Evolutionary conservation across 208 protist species (phyloP), one percentile per base, ranked within the genome.

Genomic region (Trypanosoma rangeli): DNA sequence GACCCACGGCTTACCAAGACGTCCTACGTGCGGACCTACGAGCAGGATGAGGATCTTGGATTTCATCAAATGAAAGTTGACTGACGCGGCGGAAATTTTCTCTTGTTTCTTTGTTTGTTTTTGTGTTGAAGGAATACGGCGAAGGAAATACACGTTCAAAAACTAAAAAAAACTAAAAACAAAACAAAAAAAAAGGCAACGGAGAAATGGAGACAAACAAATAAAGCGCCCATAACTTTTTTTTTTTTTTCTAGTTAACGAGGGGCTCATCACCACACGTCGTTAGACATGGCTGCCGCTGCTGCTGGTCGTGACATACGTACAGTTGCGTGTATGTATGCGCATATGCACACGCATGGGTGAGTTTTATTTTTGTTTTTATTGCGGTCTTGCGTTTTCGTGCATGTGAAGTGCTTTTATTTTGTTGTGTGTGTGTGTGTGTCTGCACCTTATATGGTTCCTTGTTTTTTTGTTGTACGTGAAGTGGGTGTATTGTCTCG

Each of bases 31-130:
- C 80, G 97, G 49, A 97, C 88, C 5, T 83, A 75, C 54, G 95
- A 98, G 64, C 94, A 98, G 68, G 91, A 98, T 60, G 95, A 98
- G 18, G 95, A 98, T 48, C 85, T 98, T 10, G 97, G 97, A 26
- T 82, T 98, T 54, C 71, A 89, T 54, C 82, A 87, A 29, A 94
- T 96, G 83, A 71, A 81, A 35, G 75, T 77, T 24, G 80, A 80
- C 18, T 37, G 71, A 79, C 16, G n/a, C n/a, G 18, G 50, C 12
- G 29, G 54, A 58, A 1, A 8, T 58, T 64, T 73, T 22, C 20
- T 53, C 29, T 20, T 59, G 12, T n/a, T 53, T 54, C 26, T 28
- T 18, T 26, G 10, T 70, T 60, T 61, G 15, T 58, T 26, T 55
- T 5, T 66, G 28, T 53, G 1, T 31, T 50, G 44, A 18, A 49